Conservation (phyloP, 768 basidiomycete genomes). For the Sistotremastrum suecicum region DNA sequence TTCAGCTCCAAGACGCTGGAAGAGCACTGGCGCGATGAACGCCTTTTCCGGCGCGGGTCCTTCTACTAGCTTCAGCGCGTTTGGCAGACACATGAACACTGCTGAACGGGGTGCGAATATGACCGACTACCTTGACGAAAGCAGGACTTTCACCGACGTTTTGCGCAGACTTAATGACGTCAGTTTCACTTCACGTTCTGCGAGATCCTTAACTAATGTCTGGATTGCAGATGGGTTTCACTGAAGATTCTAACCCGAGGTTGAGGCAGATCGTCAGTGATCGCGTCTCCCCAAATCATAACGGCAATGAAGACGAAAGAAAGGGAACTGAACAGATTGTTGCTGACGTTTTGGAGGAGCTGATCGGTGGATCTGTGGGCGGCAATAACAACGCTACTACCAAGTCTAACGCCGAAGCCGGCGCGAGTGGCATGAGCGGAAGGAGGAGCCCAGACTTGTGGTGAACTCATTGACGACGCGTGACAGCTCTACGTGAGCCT, state of each 20-base stretch:
- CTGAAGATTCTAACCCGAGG: constrained; percentile 37
- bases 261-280: constrained; percentile 35
- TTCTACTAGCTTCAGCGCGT: neutral
- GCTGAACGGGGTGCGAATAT: constrained; percentile 5
- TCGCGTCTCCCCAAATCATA: constrained; percentile 26
- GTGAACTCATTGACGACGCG: no score
- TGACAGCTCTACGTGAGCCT: no score
- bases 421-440: no score
- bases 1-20: no score
- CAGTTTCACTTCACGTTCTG: constrained; percentile 4
- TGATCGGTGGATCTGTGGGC: constrained; percentile 19
- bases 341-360: constrained; percentile 43
- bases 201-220: constrained; percentile 5
- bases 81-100: constrained; percentile 1
- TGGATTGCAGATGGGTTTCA: constrained; percentile 56
- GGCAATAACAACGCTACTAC: no score
- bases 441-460: no score
- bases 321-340: constrained; percentile 47
- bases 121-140: constrained; percentile 4
- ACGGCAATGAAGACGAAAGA: constrained; percentile 27
- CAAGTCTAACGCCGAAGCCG: no score
- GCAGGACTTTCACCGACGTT: constrained; percentile 10
- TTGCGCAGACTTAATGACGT: constrained; percentile 10
- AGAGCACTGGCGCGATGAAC: no score
- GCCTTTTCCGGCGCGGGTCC: no score